Percentiles rank a stretch among this genome's conserved stretches.
These are phyloP conservation scores for Hygrocybe punicea DNA, from an alignment of 768 basidiomycete genomes.

Conservation along the genomic window DNA sequence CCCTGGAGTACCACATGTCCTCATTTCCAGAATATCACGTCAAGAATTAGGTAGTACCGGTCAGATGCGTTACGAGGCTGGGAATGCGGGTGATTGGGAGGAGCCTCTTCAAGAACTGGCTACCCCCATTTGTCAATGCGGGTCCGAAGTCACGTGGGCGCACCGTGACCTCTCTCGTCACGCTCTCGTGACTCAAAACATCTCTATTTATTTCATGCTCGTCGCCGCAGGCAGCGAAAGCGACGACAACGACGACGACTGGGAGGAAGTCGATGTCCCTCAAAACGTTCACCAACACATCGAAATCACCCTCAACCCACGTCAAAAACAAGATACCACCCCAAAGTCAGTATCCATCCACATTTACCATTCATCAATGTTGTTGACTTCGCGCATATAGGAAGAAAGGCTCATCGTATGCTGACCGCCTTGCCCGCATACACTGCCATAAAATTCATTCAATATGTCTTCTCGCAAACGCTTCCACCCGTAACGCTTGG, in stretches of 20 bases:
- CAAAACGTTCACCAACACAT: conserved; percentile 48
- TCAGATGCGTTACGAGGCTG: too few species aligned
- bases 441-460: conserved; percentile 90
- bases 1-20: too few species aligned
- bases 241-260: conserved; percentile 74
- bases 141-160: too few species aligned
- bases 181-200: too few species aligned
- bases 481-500: conserved; percentile 74
- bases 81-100: too few species aligned
- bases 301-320: conserved; percentile 67
- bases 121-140: too few species aligned
- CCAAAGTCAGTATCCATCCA: conserved; percentile 45
- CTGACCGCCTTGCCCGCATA: conserved; percentile 71
- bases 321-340: conserved; percentile 31
- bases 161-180: too few species aligned
- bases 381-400: conserved; percentile 19
- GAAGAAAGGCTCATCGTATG: conserved; percentile 53
- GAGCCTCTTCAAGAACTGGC: too few species aligned
- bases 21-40: too few species aligned
- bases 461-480: conserved; percentile 72
- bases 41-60: too few species aligned
- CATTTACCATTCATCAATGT: too few species aligned
- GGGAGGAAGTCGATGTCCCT: conserved; percentile 73
- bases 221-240: conserved; percentile 27
- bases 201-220: neutral